Evolutionary conservation across 148 eudicot species (phyloP), one percentile per base, ranked within the genome.

Genomic region (Dianthus caryophyllus): DNA sequence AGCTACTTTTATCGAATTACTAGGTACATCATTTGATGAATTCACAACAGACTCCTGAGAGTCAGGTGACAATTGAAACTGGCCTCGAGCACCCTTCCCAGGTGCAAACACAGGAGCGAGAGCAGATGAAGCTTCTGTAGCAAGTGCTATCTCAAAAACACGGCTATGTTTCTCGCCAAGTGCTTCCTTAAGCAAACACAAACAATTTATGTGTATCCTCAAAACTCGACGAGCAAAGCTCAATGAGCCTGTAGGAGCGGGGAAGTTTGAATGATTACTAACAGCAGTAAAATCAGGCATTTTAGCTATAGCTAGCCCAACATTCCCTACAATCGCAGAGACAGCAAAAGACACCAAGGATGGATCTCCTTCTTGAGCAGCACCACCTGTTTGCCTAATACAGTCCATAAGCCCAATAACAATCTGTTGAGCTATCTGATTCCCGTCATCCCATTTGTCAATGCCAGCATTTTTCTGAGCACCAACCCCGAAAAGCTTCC

Each of bases 331-430:
- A 74, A 95, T 87, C 61, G 99, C 92, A 80, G 96, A 83, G 61
- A 95, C 91, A 20, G 99, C 99, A 49, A 92, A 95, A 47, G 99
- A 84, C 33, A 95, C 96, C 82, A 95, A 75, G 58, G 89, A 81
- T 30, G 99, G 99, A 65, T 95, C 99, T 56, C 99, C 99, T 88
- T 95, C 99, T 81, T 95, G 99, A 68, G 97, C 97, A 68, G 99
- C 99, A 57, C 99, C 99, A 38, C 99, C 99, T 20, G 99, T 95
- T 75, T 88, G 97, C 74, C 88, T 85, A 68, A 95, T 90, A 81
- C 91, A 90, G 18, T 90, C 97, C 87, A 90, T 83, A 33, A 95
- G 75, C 66, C 85, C 84, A 33, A 64, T 68, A n/a, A 95, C 84
- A 22, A 88, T 88, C 71, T 95, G 86, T 50, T 88, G 93, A 11